These are phyloP conservation scores for Fusarium tupiense DNA, from an alignment of 2,329 filamentous ascomycete species.

Conservation along the genomic window DNA sequence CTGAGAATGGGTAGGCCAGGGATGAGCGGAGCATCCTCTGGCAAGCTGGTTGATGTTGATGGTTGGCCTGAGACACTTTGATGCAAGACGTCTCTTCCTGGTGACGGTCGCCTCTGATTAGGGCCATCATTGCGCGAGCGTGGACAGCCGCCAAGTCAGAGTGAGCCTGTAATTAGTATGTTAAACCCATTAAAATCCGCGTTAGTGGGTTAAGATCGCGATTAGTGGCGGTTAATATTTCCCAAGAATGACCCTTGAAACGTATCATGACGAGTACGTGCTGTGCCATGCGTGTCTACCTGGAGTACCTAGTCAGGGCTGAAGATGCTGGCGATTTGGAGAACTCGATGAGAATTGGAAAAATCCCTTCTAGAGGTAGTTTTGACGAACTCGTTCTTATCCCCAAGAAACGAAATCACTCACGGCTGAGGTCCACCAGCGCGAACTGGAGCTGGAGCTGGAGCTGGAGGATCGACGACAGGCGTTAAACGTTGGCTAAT, in stretches of 20 bases:
- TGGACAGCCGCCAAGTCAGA: not conserved
- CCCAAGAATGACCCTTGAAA: not conserved
- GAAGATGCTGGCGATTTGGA: not conserved
- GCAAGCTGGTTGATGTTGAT: not conserved
- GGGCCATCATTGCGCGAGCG: not conserved
- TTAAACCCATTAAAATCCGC: constrained; percentile 2
- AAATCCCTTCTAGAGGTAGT: not conserved
- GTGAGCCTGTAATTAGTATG: not conserved
- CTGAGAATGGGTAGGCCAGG: not conserved
- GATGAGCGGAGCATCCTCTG: not conserved
- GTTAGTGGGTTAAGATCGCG: not conserved
- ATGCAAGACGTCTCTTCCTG: not conserved
- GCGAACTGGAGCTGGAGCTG: not conserved
- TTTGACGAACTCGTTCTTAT: not conserved
- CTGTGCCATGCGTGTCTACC: not conserved
- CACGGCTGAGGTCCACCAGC: not conserved
- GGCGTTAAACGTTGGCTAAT: not conserved
- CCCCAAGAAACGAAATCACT: not conserved
- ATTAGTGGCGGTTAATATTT: constrained; percentile 21
- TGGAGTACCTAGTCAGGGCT: not conserved
- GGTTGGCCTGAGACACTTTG: constrained; percentile 9
- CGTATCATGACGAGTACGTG: not conserved
- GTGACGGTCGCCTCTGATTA: not conserved
- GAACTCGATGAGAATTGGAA: not conserved
- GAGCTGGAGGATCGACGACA: not conserved